phyloP scores from a whole-genome alignment of 208 protist species.

The Leishmania amazonensis region DNA sequence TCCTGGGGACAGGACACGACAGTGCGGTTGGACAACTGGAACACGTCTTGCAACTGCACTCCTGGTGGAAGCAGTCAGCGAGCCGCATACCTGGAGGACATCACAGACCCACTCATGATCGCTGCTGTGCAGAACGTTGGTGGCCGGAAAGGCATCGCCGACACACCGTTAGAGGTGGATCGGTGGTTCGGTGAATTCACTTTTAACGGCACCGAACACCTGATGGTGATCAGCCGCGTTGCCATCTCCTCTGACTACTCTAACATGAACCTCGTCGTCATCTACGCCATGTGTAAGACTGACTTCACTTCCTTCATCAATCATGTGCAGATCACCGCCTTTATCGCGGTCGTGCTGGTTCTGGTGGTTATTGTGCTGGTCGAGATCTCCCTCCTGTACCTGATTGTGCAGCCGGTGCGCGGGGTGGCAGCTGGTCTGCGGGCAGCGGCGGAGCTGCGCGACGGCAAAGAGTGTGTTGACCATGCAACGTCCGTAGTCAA shows the following conservation, averaged over 20 bases:
- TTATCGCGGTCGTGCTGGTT: constrained; percentile 26
- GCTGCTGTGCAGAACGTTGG: constrained; percentile 27
- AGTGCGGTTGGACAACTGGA: constrained; percentile 52
- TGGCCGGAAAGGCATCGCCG: constrained; percentile 20
- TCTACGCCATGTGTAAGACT: constrained; percentile 2
- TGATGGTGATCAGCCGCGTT: constrained; percentile 9
- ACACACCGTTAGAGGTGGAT: constrained; percentile 1
- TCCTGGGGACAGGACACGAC: constrained; percentile 27
- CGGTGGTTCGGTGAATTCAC: constrained; percentile 20
- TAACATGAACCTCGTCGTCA: constrained; percentile 11
- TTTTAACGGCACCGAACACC: background rate
- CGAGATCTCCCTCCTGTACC: constrained; percentile 40
- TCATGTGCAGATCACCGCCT: constrained; percentile 6
- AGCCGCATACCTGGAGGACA: constrained; percentile 19
- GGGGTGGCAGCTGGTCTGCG: constrained; percentile 35
- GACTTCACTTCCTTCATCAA: constrained; percentile 15
- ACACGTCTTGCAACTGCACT: constrained; percentile 16
- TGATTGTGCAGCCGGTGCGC: constrained; percentile 46
- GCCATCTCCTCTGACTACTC: constrained; percentile 4
- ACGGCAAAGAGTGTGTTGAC: constrained; percentile 32
- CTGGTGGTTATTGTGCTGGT: constrained; percentile 29
- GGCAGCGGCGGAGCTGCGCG: constrained; percentile 41
- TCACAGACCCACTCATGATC: constrained; percentile 26
- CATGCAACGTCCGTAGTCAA: constrained; percentile 32
- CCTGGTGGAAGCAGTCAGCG: background rate